Evolutionary conservation across 495 filamentous ascomycete species (phyloP).

Genomic region (Lophiotrema nucula): DNA sequence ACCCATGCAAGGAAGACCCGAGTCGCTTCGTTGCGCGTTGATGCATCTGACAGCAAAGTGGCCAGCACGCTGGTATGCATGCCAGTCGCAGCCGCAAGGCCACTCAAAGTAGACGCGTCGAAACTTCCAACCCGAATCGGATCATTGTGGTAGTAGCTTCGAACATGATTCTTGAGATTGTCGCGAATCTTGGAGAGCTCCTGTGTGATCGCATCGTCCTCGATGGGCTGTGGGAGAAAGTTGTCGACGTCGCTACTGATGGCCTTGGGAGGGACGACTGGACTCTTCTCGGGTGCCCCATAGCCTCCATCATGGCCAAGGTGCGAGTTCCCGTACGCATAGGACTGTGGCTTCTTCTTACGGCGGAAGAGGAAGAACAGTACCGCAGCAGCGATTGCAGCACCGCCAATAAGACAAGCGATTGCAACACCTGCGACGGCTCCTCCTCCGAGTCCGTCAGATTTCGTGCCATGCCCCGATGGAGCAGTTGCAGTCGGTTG

Average conservation of each 20-base stretch:
- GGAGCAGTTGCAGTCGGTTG: background rate
- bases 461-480: background rate
- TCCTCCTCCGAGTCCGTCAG: background rate
- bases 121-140: background rate
- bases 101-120: background rate
- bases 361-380: conserved; percentile 14
- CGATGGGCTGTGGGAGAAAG: conserved; percentile 25
- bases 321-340: background rate
- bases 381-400: background rate
- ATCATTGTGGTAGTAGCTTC: conserved; percentile 34
- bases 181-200: conserved; percentile 37
- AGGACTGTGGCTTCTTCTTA: background rate
- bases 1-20: conserved; percentile 33
- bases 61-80: background rate
- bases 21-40: conserved; percentile 12
- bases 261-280: background rate
- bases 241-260: conserved; percentile 2
- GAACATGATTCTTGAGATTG: conserved; percentile 41
- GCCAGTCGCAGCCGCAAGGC: conserved; percentile 1
- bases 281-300: background rate
- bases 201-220: conserved; percentile 35
- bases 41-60: background rate
- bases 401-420: conserved; percentile 9
- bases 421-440: conserved; percentile 18
- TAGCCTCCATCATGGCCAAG: background rate